Evolutionary conservation across 2,329 filamentous ascomycete species (phyloP), one percentile per base, ranked within the genome.

Genomic region (Fusarium vanettenii): DNA sequence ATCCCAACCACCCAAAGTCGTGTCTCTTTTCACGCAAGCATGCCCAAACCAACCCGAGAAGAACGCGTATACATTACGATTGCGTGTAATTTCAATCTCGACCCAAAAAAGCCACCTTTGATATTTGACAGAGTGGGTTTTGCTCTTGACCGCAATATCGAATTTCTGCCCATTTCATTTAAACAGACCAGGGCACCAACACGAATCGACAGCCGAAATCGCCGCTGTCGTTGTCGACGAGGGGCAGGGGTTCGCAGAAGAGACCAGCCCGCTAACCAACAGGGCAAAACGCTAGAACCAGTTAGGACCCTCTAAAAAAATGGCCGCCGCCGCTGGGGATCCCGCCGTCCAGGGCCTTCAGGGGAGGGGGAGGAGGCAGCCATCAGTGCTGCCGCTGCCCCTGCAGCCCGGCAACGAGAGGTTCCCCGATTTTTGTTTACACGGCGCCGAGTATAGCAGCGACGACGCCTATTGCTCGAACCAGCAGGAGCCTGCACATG

Each of bases 401-500:
- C 76, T 73, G 76, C 80, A 79, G 78, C 84, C 82, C 79, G 70
- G 73, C 73, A 80, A 77, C 68, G 80, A 84, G 76, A 79, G 80
- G 78, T 84, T 84, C 81, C 82, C 83, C 76, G 80, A 82, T 79
- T 82, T 84, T 83, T 86, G 84, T 86, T 86, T 86, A 86, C 83
- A 82, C 62, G 41, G 57, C 69, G 16, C 45, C 65, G 43, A 61
- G 56, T 63, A 67, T 62, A 72, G 69, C 65, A 64, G 56, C 45
- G 61, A 68, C 52, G 33, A 70, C 72, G 63, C 71, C 61, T 65
- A 69, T 61, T 64, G 57, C 52, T 63, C 48, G 57, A 60, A 41
- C 55, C 56, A 67, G 60, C 70, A 43, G 33, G 56, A 64, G 64
- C 52, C 43, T 35, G 29, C 10, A 31, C 29, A 31, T 31, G 45